Evolutionary conservation across 2,329 filamentous ascomycete species (phyloP).

Genomic region (Westerdykella ornata): DNA sequence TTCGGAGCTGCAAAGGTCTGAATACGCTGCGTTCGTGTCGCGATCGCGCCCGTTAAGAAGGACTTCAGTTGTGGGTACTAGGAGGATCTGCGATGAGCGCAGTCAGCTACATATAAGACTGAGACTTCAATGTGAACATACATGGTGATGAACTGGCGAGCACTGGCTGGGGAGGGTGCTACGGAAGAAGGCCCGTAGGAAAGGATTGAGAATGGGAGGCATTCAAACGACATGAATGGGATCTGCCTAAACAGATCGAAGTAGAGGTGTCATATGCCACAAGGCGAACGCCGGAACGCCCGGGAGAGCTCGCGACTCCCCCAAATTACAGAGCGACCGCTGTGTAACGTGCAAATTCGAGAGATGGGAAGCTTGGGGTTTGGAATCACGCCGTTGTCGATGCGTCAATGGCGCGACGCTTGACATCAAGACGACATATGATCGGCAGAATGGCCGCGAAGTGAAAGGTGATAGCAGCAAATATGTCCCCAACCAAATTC

Average conservation of each 20-base stretch:
- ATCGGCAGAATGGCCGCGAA: no score
- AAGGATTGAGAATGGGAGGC: slow-evolving; percentile 93
- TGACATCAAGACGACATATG: no score
- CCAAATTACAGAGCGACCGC: no score
- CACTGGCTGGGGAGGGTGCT: slow-evolving; percentile 90
- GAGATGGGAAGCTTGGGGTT: no score
- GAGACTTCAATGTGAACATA: slow-evolving; percentile 31
- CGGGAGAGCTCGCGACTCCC: no score
- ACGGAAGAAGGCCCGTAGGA: slow-evolving; percentile 97
- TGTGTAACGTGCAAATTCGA: no score
- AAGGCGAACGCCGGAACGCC: neutral
- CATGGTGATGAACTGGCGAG: slow-evolving; percentile 81
- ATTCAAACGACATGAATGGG: slow-evolving; percentile 56
- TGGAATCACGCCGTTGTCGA: no score
- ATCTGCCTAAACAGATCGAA: neutral
- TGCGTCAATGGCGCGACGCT: no score
- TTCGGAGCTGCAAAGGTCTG: slow-evolving; percentile 79
- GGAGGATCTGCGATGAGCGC: slow-evolving; percentile 54
- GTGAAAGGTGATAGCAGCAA: no score
- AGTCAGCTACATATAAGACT: neutral
- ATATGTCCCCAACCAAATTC: no score
- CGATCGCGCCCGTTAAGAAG: slow-evolving; percentile 81
- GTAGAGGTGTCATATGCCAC: neutral
- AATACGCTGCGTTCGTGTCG: slow-evolving; percentile 69
- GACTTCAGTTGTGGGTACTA: slow-evolving; percentile 89